Evolutionary conservation across 106 monocot genomes (phyloP), one percentile per base, ranked within the genome.

Genomic region (Posidonia australis): DNA sequence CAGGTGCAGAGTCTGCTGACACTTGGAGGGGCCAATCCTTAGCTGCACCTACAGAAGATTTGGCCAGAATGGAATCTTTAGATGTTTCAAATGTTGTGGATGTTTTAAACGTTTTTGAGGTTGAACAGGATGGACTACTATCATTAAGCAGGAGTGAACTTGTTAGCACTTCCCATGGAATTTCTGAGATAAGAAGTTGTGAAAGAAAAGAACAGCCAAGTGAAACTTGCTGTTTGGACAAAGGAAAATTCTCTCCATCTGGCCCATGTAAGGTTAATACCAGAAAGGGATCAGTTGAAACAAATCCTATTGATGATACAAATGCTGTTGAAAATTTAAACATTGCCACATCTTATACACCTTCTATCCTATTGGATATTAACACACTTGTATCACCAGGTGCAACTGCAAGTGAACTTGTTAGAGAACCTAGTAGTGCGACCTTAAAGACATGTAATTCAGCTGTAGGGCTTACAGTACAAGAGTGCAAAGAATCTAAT

Each of bases 211-310:
- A 31, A 60, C 47, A 60, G 0, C 17, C 12, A 13, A 49, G 44
- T 10, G 11, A 43, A 56, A 5, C 11, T 56, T 1, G 10, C 3
- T 22, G 20, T 42, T 23, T 36, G n/a, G 23, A 42, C 19, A 22
- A 56, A 41, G 68, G 45, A 46, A 44, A 69, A 45, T 52, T 52
- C 52, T 52, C 52, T 52, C 22, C 52, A 9, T n/a, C 52, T 20
- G n/a, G 10, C 23, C 10, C 10, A 12, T 55, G 13, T 22, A 10
- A 14, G 53, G 51, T 14, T 14, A 22, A 32, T 43, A 17, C 58
- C 18, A 52, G 22, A n/a, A 52, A 20, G n/a, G 52, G n/a, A 23
- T 18, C 5, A 67, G 26, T 18, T 70, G 46, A 32, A 58, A 18
- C 18, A 61, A 28, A 47, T n/a, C 32, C 44, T 45, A 7, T 14